phyloP scores from a whole-genome alignment of 2,329 filamentous ascomycete species.

The Fusarium tanahbumbuense region DNA sequence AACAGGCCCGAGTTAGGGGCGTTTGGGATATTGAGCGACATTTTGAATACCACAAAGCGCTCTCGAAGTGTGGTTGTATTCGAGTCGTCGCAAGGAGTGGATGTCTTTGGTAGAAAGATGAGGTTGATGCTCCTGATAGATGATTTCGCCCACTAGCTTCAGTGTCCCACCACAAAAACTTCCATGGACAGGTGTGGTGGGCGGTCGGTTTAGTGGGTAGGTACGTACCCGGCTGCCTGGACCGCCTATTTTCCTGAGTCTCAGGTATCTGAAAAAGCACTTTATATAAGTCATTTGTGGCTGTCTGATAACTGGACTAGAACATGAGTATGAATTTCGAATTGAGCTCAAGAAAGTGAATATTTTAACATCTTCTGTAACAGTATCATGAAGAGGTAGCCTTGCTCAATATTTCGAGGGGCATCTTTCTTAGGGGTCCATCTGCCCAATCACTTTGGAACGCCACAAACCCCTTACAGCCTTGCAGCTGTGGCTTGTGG shows the following conservation, averaged over 20 bases:
- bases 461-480: constrained; percentile 34
- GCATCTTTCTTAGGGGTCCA: constrained; percentile 7
- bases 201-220: constrained; percentile 44
- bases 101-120: constrained; percentile 37
- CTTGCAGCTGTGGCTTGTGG: constrained; percentile 34
- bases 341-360: background rate
- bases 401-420: constrained; percentile 21
- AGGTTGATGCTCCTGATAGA: constrained; percentile 38
- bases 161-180: constrained; percentile 46
- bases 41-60: constrained; percentile 55
- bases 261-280: background rate
- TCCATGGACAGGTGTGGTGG: constrained; percentile 36
- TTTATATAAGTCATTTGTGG: background rate
- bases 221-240: constrained; percentile 41
- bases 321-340: too few relatives aligned
- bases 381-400: background rate
- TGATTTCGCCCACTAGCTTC: constrained; percentile 44
- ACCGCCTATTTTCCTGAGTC: background rate
- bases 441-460: constrained; percentile 11
- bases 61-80: constrained; percentile 37
- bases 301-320: too few relatives aligned
- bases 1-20: constrained; percentile 94
- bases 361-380: background rate
- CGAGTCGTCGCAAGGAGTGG: constrained; percentile 25
- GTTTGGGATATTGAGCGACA: constrained; percentile 97